A percentile compares a stretch with the other conserved stretches of the same genome.
phyloP scores from a whole-genome alignment of 331 rosid species.

The Pyracantha coccinea region DNA sequence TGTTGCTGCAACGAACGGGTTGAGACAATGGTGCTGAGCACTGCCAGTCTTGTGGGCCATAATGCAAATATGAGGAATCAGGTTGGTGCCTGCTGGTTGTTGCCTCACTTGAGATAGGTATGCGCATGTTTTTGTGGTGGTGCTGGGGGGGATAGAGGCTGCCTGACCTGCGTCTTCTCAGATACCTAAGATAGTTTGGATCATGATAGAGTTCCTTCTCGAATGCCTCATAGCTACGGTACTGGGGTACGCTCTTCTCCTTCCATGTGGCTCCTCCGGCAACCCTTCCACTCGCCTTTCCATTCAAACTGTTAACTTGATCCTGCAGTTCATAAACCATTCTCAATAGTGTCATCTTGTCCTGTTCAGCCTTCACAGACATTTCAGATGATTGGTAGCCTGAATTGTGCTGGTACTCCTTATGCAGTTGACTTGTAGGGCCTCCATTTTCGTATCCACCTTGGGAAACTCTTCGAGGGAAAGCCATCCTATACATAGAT shows the following conservation, averaged over 20 bases:
- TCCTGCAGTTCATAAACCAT: constrained; percentile 56
- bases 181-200: constrained; percentile 25
- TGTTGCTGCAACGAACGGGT: constrained; percentile 18
- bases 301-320: constrained; percentile 36
- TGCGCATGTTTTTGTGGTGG: constrained; percentile 27
- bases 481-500: constrained; percentile 31
- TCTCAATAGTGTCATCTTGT: constrained; percentile 50
- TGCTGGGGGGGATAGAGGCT: constrained; percentile 28
- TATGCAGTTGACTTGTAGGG: constrained; percentile 28
- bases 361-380: constrained; percentile 33
- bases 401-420: constrained; percentile 31
- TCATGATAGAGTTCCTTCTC: constrained; percentile 34
- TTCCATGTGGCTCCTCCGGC: constrained; percentile 28
- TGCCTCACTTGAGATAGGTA: constrained; percentile 67
- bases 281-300: constrained; percentile 29
- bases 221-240: constrained; percentile 25
- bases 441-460: constrained; percentile 35
- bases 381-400: constrained; percentile 34
- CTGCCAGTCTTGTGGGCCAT: constrained; percentile 33
- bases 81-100: constrained; percentile 39
- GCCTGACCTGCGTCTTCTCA: constrained; percentile 34
- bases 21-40: constrained; percentile 43
- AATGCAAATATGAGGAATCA: constrained; percentile 36
- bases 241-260: constrained; percentile 25
- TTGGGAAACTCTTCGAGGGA: constrained; percentile 21